Conservation (phyloP, 257 asterid genomes). For the Fraxinus quadrangulata region DNA sequence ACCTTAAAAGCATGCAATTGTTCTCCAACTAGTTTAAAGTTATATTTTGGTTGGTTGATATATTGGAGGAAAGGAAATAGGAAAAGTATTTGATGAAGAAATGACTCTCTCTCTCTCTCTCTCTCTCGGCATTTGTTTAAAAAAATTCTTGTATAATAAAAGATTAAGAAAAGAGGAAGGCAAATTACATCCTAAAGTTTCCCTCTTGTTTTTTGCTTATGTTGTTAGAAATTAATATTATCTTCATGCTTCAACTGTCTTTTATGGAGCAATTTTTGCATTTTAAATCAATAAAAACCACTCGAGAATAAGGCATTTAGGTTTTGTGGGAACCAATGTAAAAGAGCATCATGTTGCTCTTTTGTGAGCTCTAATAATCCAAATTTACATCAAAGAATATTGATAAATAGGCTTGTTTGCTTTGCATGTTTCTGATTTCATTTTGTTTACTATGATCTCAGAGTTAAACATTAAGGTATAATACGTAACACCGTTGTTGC, state of each 20-base stretch:
- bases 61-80: no score
- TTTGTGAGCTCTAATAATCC: not conserved
- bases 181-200: not conserved
- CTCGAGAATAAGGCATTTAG: not conserved
- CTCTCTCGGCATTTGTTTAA: no score
- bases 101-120: no score
- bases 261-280: not conserved
- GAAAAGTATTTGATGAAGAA: no score
- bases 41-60: no score
- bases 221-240: not conserved
- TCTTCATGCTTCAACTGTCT: not conserved
- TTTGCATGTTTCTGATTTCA: not conserved
- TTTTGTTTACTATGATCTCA: not conserved
- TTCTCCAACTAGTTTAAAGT: no score
- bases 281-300: not conserved
- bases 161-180: no score
- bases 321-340: not conserved
- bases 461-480: not conserved
- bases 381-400: no score
- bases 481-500: not conserved
- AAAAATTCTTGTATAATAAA: no score
- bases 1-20: no score
- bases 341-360: no score
- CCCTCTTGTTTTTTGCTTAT: not conserved
- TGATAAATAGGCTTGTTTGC: not conserved